Conservation (phyloP, 2,329 filamentous ascomycete genomes). For the Hawksworthiomyces lignivorus region DNA sequence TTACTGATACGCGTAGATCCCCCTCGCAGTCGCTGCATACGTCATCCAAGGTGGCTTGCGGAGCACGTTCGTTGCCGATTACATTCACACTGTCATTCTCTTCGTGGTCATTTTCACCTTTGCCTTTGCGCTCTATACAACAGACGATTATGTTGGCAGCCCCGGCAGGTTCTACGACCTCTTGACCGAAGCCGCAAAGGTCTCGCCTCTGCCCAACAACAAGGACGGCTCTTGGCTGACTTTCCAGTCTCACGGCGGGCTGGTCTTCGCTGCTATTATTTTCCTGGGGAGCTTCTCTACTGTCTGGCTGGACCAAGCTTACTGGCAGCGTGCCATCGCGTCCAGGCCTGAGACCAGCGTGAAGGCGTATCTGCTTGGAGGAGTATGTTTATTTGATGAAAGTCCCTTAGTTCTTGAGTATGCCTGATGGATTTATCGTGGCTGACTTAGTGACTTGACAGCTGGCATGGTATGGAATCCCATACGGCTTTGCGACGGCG, state of each 20-base stretch:
- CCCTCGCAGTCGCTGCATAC: constrained; percentile 30
- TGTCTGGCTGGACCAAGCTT: constrained; percentile 34
- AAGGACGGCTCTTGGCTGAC: constrained; percentile 29
- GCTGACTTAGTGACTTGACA: background rate
- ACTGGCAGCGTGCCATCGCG: constrained; percentile 37
- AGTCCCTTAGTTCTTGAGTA: background rate
- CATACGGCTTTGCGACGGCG: constrained; percentile 27
- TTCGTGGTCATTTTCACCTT: constrained; percentile 32
- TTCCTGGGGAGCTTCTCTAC: constrained; percentile 29
- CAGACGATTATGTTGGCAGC: constrained; percentile 22
- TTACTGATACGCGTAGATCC: constrained; percentile 23
- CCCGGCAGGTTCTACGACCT: constrained; percentile 29
- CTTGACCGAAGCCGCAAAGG: constrained; percentile 23
- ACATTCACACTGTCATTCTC: constrained; percentile 32
- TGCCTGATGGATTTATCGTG: background rate
- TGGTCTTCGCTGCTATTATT: constrained; percentile 30
- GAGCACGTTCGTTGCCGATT: constrained; percentile 34
- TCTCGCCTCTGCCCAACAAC: constrained; percentile 26
- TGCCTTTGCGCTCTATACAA: constrained; percentile 25
- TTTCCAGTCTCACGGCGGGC: constrained; percentile 26
- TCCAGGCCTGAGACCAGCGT: constrained; percentile 31
- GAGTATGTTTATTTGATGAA: constrained; percentile 13
- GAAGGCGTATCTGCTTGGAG: constrained; percentile 33
- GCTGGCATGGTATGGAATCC: constrained; percentile 30
- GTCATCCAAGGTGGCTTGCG: constrained; percentile 32